Evolutionary conservation across 345 rosid genomes (phyloP).

Genomic region (Eucalyptus pauciflora): DNA sequence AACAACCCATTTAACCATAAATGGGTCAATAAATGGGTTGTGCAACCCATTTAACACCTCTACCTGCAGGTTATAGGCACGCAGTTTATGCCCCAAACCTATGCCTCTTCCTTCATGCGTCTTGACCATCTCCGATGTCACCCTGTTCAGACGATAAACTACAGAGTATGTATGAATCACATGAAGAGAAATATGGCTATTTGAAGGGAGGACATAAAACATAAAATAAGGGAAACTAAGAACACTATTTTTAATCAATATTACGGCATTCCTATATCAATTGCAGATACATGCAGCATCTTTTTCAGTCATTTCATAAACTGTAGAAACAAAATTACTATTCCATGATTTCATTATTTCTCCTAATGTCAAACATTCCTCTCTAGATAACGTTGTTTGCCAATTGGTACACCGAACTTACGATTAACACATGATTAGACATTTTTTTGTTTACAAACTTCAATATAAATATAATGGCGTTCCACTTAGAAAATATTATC

Average conservation of each 20-base stretch:
- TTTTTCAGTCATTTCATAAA: not conserved
- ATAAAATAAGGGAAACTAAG: not conserved
- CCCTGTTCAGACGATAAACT: not conserved
- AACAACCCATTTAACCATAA: no score
- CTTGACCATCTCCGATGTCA: not conserved
- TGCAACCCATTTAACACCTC: no score
- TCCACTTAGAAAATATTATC: not conserved
- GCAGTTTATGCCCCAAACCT: not conserved
- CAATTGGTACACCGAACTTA: no score
- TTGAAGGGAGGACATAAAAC: not conserved
- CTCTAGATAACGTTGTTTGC: no score
- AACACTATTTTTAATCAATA: not conserved
- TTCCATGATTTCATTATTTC: not conserved
- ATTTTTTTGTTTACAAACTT: not conserved
- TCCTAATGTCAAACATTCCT: no score
- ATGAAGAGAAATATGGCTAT: not conserved
- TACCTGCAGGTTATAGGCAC: not conserved
- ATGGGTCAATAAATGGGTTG: no score
- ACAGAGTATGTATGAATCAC: not conserved
- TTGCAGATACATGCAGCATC: not conserved
- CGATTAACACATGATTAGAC: not conserved
- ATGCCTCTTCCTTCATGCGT: not conserved
- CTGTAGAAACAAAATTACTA: not conserved
- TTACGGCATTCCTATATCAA: not conserved
- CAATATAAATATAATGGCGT: fast-evolving